Conservation (phyloP, 768 basidiomycete species). For the Trametes punicea region DNA sequence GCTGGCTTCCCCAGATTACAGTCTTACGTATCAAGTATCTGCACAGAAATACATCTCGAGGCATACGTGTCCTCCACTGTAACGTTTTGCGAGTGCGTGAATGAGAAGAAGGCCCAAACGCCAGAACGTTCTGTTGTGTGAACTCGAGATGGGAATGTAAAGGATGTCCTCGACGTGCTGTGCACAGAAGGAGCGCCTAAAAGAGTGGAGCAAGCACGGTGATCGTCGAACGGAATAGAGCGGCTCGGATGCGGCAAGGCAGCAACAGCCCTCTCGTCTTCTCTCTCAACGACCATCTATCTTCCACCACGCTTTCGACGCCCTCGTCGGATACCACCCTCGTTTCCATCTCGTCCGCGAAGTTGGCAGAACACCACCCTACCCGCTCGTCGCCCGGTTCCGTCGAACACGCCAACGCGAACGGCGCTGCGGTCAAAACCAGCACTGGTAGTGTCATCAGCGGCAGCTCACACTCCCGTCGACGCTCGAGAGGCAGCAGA, state of each 20-base stretch:
- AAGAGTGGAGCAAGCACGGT: background rate
- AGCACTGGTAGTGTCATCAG: background rate
- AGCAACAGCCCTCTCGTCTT: background rate
- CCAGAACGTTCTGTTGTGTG: background rate
- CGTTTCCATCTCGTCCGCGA: background rate
- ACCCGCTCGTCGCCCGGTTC: background rate
- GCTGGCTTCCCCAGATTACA: conserved; percentile 5
- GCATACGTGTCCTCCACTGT: background rate
- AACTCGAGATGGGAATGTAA: background rate
- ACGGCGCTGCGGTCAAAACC: background rate
- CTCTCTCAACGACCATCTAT: conserved; percentile 8
- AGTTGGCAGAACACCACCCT: background rate
- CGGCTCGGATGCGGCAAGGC: background rate
- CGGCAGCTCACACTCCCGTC: conserved; percentile 1
- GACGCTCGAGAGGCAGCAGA: conserved; percentile 7
- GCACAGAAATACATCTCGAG: conserved; percentile 4
- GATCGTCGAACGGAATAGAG: background rate
- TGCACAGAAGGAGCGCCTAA: background rate
- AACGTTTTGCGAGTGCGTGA: background rate
- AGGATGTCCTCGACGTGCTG: background rate
- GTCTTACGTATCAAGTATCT: background rate
- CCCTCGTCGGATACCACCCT: conserved; percentile 95
- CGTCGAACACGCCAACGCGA: background rate
- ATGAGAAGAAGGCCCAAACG: background rate
- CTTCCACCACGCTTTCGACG: conserved; percentile 87